Evolutionary conservation across 2,329 filamentous ascomycete genomes (phyloP).

Genomic region (Stenocarpella maydis): DNA sequence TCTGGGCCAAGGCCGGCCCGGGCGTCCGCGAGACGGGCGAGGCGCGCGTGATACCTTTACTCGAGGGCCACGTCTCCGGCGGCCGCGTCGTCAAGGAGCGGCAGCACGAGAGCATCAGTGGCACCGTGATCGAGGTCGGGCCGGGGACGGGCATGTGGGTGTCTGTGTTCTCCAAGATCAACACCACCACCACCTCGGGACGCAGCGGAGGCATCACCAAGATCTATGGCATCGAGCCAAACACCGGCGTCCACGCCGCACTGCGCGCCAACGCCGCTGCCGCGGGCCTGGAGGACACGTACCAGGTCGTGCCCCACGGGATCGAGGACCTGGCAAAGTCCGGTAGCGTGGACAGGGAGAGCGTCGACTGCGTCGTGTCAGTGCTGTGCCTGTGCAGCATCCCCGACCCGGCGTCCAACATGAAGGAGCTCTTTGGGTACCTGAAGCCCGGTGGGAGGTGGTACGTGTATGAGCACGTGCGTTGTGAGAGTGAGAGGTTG

Average conservation of each 20-base stretch:
- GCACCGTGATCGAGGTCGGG: conserved; percentile 69
- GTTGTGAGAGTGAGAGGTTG: conserved; percentile 38
- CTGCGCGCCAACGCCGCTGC: conserved; percentile 57
- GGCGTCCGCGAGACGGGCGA: conserved; percentile 52
- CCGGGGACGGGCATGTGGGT: conserved; percentile 70
- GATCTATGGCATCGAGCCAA: conserved; percentile 73
- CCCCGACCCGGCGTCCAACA: conserved; percentile 64
- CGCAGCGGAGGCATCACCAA: conserved; percentile 46
- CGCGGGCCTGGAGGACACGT: conserved; percentile 63
- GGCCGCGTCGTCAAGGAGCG: conserved; percentile 42
- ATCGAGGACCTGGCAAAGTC: conserved; percentile 62
- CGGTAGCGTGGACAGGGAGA: conserved; percentile 58
- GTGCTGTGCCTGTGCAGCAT: conserved; percentile 71
- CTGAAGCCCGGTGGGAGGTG: conserved; percentile 69
- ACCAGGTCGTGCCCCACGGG: conserved; percentile 69
- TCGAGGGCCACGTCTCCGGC: conserved; percentile 56
- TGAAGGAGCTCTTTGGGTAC: conserved; percentile 62
- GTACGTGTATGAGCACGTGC: conserved; percentile 71
- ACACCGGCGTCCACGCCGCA: conserved; percentile 57
- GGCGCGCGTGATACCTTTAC: conserved; percentile 59
- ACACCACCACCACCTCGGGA: no score
- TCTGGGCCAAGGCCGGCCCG: conserved; percentile 67
- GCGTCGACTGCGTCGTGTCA: conserved; percentile 67
- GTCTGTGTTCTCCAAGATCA: conserved; percentile 52
- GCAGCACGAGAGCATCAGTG: conserved; percentile 46